Conservation (phyloP, 225 moss, liverwort and hornwort species). For the Polytrichum formosum region DNA sequence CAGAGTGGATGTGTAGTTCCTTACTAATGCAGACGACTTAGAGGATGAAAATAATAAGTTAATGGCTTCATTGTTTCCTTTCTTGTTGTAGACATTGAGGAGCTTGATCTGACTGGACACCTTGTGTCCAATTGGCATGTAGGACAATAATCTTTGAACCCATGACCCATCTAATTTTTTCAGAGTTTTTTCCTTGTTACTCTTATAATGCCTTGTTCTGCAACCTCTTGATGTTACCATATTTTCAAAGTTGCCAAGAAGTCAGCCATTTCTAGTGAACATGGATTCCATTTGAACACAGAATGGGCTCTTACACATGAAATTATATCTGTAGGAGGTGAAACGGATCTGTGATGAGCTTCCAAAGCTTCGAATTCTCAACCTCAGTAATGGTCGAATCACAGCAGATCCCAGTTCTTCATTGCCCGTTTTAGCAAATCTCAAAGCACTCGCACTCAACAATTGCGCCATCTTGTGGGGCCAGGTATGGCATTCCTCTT, state of each 20-base stretch:
- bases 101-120: conserved; percentile 73
- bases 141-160: conserved; percentile 13
- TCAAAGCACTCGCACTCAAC: conserved; percentile 63
- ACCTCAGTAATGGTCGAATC: conserved; percentile 55
- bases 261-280: too few species aligned
- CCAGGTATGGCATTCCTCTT: conserved; percentile 38
- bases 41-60: not conserved
- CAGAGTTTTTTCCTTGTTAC: not conserved
- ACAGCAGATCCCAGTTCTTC: conserved; percentile 7
- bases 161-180: not conserved
- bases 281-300: too few species aligned
- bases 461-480: conserved; percentile 58
- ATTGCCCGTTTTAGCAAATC: conserved; percentile 24
- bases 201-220: not conserved
- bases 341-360: conserved; percentile 56
- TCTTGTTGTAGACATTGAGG: conserved; percentile 46
- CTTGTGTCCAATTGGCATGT: conserved; percentile 70
- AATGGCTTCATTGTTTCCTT: not conserved
- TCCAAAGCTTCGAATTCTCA: conserved; percentile 42
- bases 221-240: too few species aligned
- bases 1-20: too few species aligned
- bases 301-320: too few species aligned
- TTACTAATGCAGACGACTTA: too few species aligned
- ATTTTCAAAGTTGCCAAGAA: too few species aligned
- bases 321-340: conserved; percentile 42